These are phyloP conservation scores for Tetracladium marchalianum DNA, from an alignment of 495 filamentous ascomycete species.

Conservation along the genomic window DNA sequence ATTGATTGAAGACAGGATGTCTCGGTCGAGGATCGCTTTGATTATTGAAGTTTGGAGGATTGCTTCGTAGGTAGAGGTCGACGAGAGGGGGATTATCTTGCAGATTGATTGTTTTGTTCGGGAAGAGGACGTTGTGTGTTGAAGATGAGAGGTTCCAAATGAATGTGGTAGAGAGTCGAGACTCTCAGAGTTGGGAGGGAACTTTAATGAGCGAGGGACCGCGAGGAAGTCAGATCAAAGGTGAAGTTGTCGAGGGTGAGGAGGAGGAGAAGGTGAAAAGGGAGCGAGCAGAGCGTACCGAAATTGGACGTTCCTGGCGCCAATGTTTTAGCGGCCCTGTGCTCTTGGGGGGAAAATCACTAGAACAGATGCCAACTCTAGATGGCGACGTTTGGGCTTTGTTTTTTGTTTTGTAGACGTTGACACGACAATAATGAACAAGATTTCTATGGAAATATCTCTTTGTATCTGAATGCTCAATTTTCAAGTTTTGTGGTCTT, in stretches of 20 bases:
- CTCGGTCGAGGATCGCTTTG: slow-evolving; percentile 4
- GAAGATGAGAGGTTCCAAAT: slow-evolving; percentile 34
- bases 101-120: slow-evolving; percentile 3
- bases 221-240: slow-evolving; percentile 9
- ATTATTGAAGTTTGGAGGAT: slow-evolving; percentile 4
- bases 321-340: too few species aligned
- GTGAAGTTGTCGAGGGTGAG: slow-evolving; percentile 5
- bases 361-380: background rate
- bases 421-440: background rate
- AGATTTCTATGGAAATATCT: too few species aligned
- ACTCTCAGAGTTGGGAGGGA: slow-evolving; percentile 34
- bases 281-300: slow-evolving; percentile 18
- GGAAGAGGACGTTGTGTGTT: slow-evolving; percentile 3
- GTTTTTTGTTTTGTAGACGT: background rate
- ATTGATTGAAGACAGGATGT: slow-evolving; percentile 10
- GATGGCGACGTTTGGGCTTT: too few species aligned
- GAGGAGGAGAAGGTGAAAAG: slow-evolving; percentile 11
- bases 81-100: background rate
- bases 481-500: too few species aligned
- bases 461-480: too few species aligned
- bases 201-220: slow-evolving; percentile 18
- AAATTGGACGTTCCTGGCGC: background rate
- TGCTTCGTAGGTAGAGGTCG: background rate
- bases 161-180: slow-evolving; percentile 47
- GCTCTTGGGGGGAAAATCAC: background rate